A percentile compares a stretch with the other conserved stretches of the same genome.
These are phyloP conservation scores for Trichoderma koningiopsis DNA, from an alignment of 2,329 filamentous ascomycete species.

Conservation along the genomic window DNA sequence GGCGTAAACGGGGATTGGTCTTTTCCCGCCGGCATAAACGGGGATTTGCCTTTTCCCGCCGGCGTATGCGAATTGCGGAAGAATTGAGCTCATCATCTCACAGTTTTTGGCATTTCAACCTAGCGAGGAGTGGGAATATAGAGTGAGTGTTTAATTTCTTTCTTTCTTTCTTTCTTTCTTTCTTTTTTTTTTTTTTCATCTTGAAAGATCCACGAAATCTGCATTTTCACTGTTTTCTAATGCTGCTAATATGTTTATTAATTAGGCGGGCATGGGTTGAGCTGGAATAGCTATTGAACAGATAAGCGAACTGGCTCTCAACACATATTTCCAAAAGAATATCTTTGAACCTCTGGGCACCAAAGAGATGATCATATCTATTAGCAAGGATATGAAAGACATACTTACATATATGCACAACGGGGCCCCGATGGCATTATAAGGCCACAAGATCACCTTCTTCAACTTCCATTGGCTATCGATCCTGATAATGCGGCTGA, in stretches of 20 bases:
- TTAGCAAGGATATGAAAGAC: neutral
- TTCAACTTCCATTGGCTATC: neutral
- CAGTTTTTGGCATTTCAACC: constrained; percentile 9
- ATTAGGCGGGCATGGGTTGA: constrained; percentile 1
- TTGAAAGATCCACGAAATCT: neutral
- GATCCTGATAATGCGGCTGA: constrained; percentile 5
- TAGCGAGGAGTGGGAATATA: constrained; percentile 11
- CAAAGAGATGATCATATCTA: constrained; percentile 16
- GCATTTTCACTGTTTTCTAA: neutral
- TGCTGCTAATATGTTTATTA: neutral
- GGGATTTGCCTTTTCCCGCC: too few species aligned
- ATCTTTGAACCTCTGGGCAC: constrained; percentile 2
- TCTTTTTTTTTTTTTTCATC: too few species aligned
- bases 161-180: too few species aligned
- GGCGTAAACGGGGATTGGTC: neutral
- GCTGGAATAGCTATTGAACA: constrained; percentile 14
- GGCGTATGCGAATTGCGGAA: neutral
- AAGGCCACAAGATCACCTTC: constrained; percentile 2
- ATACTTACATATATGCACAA: constrained; percentile 14
- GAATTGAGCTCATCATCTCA: neutral
- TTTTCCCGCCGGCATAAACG: neutral
- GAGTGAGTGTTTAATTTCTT: neutral
- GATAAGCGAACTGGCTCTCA: neutral
- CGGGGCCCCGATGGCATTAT: neutral
- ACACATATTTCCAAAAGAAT: constrained; percentile 3